Percentiles rank a stretch among this genome's conserved stretches.
These are phyloP conservation scores for Suillus placidus DNA, from an alignment of 768 basidiomycete species.

Conservation along the genomic window DNA sequence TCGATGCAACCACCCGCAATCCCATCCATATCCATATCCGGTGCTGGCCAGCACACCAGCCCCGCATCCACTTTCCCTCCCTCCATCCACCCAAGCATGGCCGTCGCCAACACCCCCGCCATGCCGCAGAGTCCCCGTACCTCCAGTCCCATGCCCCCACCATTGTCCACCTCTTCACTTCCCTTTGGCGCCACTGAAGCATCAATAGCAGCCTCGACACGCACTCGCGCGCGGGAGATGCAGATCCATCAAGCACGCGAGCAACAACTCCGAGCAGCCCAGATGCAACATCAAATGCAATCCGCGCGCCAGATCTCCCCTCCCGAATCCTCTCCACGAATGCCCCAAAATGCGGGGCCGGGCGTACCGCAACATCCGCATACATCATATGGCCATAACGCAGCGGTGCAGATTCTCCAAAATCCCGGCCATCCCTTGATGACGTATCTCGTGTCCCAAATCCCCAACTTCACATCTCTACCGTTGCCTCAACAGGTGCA, in stretches of 20 bases:
- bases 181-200: conserved; percentile 37
- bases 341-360: conserved; percentile 21
- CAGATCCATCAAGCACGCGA: conserved; percentile 40
- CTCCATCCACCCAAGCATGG: conserved; percentile 21
- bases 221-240: conserved; percentile 37
- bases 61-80: conserved; percentile 24
- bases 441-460: conserved; percentile 51
- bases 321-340: conserved; percentile 30
- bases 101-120: conserved; percentile 18
- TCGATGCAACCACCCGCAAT: conserved; percentile 46
- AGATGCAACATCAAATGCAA: conserved; percentile 37
- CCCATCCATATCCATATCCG: conserved; percentile 32
- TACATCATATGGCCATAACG: conserved; percentile 30
- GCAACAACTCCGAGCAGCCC: conserved; percentile 36
- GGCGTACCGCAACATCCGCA: conserved; percentile 22
- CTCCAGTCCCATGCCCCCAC: conserved; percentile 36
- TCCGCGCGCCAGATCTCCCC: conserved; percentile 47
- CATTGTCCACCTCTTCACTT: conserved; percentile 32
- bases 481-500: conserved; percentile 61
- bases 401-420: conserved; percentile 53
- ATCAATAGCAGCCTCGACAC: conserved; percentile 35
- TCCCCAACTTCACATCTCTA: conserved; percentile 57
- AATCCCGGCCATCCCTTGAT: conserved; percentile 59
- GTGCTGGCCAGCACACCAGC: conserved; percentile 23
- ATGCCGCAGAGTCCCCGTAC: conserved; percentile 36